Percentiles rank a stretch among this genome's conserved stretches.
Conservation (phyloP, 2,329 filamentous ascomycete genomes). For the Penicillium sp. region DNA sequence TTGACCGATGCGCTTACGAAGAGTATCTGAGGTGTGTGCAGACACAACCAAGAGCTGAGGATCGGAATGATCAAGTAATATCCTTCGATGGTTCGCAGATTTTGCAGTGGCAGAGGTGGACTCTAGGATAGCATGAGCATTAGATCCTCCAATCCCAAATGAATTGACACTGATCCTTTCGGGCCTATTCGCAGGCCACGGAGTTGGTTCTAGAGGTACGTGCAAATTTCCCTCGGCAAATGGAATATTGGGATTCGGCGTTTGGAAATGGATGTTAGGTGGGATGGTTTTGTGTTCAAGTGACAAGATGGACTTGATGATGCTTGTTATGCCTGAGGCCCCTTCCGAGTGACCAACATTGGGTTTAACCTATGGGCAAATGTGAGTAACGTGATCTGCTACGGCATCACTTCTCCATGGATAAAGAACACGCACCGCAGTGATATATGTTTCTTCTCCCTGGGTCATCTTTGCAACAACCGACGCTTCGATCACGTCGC, state of each 20-base stretch:
- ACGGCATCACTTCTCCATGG: rapidly evolving
- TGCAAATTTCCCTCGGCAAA: conserved; percentile 16
- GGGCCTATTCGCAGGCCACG: conserved; percentile 27
- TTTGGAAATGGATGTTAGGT: conserved; percentile 31
- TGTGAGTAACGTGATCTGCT: background rate
- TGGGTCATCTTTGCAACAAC: conserved; percentile 15
- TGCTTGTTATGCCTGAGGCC: conserved; percentile 27
- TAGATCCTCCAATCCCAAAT: conserved; percentile 34
- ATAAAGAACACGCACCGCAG: conserved; percentile 8
- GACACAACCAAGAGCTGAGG: conserved; percentile 17
- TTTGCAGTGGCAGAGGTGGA: background rate
- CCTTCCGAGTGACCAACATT: conserved; percentile 32
- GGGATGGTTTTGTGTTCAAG: conserved; percentile 26
- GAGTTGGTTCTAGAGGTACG: conserved; percentile 18
- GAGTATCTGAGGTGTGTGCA: conserved; percentile 10
- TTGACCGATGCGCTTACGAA: conserved; percentile 10
- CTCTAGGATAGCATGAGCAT: conserved; percentile 24
- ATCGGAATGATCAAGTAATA: background rate
- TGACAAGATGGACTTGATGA: conserved; percentile 27
- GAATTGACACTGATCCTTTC: conserved; percentile 34
- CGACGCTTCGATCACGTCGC: conserved; percentile 17
- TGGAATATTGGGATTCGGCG: conserved; percentile 29
- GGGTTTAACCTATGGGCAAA: conserved; percentile 22
- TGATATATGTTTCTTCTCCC: conserved; percentile 18
- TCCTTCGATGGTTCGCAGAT: background rate